phyloP scores from a whole-genome alignment of 257 asterid genomes.

The Solanum peruvianum region DNA sequence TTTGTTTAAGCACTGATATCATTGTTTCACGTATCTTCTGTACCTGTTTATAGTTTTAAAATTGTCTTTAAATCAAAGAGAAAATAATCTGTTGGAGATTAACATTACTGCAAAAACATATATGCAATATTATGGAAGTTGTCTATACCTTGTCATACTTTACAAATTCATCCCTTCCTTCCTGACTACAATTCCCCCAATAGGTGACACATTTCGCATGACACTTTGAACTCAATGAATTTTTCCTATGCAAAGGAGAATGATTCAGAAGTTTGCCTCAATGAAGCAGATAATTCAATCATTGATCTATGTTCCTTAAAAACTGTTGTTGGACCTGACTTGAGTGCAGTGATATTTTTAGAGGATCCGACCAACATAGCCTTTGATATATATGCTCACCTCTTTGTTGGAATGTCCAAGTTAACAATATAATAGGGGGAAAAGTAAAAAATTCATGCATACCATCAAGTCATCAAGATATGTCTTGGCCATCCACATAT shows the following conservation, averaged over 20 bases:
- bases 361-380: neutral
- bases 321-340: neutral
- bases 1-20: conserved; percentile 68
- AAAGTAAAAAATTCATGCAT: conserved; percentile 82
- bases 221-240: conserved; percentile 91
- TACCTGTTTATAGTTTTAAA: conserved; percentile 33
- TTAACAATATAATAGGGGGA: conserved; percentile 82
- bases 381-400: conserved; percentile 39
- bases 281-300: neutral
- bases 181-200: conserved; percentile 91
- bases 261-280: conserved; percentile 2
- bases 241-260: conserved; percentile 58
- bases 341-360: neutral
- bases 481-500: neutral
- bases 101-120: neutral
- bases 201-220: conserved; percentile 89
- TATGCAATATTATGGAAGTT: neutral
- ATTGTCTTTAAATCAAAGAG: conserved; percentile 1
- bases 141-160: conserved; percentile 86
- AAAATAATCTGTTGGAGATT: neutral
- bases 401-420: conserved; percentile 89
- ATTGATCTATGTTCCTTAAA: neutral
- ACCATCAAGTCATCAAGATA: neutral
- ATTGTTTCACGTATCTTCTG: conserved; percentile 68
- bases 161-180: conserved; percentile 82